Evolutionary conservation across 2,329 filamentous ascomycete species (phyloP).

Genomic region (Esteya vermicola): DNA sequence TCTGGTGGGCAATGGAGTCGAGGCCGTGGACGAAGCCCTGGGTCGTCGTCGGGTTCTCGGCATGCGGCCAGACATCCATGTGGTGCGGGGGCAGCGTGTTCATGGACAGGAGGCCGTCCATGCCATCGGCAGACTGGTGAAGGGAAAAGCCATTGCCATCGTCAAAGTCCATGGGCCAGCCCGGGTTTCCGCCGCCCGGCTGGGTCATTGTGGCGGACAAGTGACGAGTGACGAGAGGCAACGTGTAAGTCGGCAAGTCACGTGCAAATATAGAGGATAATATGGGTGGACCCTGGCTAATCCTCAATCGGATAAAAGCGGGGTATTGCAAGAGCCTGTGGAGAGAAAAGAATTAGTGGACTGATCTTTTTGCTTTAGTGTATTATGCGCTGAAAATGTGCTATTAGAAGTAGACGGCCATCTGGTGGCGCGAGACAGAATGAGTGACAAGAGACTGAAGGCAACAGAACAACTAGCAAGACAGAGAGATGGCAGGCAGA

Average conservation of each 20-base stretch:
- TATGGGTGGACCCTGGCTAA: too few relatives aligned
- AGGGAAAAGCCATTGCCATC: constrained; percentile 5
- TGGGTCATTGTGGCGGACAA: constrained; percentile 8
- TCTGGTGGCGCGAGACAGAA: too few relatives aligned
- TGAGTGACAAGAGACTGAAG: too few relatives aligned
- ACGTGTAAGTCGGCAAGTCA: not conserved
- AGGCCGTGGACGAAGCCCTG: not conserved
- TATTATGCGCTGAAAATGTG: too few relatives aligned
- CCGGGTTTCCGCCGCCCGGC: constrained; percentile 7
- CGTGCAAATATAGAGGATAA: too few relatives aligned
- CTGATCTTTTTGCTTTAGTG: too few relatives aligned
- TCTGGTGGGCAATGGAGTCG: not conserved
- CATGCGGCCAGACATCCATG: constrained; percentile 5
- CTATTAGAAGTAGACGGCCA: too few relatives aligned
- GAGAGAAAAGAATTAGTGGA: too few relatives aligned
- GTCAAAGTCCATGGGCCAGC: constrained; percentile 9
- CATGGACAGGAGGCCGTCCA: constrained; percentile 6
- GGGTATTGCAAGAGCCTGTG: too few relatives aligned
- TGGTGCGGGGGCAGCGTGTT: constrained; percentile 5
- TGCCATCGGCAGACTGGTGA: constrained; percentile 3
- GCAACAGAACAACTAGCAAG: too few relatives aligned
- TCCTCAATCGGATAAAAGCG: too few relatives aligned
- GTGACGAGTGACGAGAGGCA: not conserved
- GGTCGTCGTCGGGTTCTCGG: not conserved
- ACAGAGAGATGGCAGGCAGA: too few relatives aligned